A percentile compares a stretch with the other conserved stretches of the same genome.
phyloP scores from a whole-genome alignment of 1,139 yeast genomes.

The Blastobotrys elegans region DNA sequence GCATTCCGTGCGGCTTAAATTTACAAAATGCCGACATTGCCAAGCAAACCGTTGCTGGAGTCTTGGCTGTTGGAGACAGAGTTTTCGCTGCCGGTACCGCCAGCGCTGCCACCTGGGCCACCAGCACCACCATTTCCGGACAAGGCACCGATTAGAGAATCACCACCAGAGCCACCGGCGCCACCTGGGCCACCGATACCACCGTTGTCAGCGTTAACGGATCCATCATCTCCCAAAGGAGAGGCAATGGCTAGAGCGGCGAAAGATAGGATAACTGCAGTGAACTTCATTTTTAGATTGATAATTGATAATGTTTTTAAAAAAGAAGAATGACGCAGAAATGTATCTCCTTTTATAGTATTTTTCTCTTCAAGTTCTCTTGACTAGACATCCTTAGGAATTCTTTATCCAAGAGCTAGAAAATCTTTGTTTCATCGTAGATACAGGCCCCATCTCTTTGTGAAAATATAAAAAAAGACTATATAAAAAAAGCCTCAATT shows the following conservation, averaged over 20 bases:
- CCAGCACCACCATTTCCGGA: constrained; percentile 3
- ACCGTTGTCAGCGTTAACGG: constrained; percentile 5
- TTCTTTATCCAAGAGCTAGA: too few species aligned
- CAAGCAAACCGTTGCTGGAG: neutral
- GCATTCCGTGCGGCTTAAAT: too few species aligned
- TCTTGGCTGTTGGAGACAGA: neutral
- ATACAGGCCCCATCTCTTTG: too few species aligned
- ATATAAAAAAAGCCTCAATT: too few species aligned
- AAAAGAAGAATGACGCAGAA: neutral
- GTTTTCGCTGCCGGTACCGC: constrained; percentile 1
- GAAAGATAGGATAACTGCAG: neutral
- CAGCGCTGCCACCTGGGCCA: constrained; percentile 1
- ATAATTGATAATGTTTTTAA: neutral
- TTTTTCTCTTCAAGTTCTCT: too few species aligned
- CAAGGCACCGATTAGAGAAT: neutral
- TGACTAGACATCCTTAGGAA: too few species aligned
- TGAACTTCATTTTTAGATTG: constrained; percentile 1
- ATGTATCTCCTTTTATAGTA: neutral
- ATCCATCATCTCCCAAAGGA: neutral
- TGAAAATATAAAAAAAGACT: too few species aligned
- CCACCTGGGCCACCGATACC: constrained; percentile 10
- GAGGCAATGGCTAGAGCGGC: neutral
- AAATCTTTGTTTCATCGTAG: too few species aligned
- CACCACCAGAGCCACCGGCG: constrained; percentile 5
- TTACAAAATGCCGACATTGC: neutral